Percentiles rank a stretch among this genome's conserved stretches.
phyloP scores from a whole-genome alignment of 345 rosid species.

The Cardiospermum halicacabum region DNA sequence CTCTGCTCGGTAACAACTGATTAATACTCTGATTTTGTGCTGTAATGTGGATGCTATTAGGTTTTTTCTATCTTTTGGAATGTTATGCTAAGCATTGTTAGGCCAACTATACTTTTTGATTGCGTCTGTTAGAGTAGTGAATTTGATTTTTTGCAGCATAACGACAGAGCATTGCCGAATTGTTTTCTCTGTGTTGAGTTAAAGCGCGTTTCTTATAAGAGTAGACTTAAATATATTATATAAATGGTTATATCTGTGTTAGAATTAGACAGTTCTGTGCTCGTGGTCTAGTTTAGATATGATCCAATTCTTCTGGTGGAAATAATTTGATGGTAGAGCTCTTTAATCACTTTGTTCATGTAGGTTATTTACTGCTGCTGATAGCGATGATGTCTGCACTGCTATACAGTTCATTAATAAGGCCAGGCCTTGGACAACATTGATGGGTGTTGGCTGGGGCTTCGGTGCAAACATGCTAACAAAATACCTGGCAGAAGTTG shows the following conservation, averaged over 20 bases:
- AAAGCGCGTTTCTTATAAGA: neutral
- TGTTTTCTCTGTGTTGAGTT: neutral
- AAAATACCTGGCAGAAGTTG: slow-evolving; percentile 83
- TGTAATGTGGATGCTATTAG: neutral
- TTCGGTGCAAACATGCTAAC: slow-evolving; percentile 91
- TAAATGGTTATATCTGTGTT: neutral
- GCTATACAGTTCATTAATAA: slow-evolving; percentile 66
- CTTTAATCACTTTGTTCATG: slow-evolving; percentile 35
- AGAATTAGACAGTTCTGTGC: neutral
- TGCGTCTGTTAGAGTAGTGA: neutral
- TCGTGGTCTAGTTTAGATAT: slow-evolving; percentile 1
- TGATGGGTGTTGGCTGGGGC: slow-evolving; percentile 84
- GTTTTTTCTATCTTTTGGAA: neutral
- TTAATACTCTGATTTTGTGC: neutral
- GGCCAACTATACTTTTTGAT: no score
- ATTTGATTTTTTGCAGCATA: neutral
- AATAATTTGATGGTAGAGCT: slow-evolving; percentile 29
- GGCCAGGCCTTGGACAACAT: slow-evolving; percentile 87
- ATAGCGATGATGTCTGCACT: slow-evolving; percentile 86
- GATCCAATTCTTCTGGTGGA: neutral
- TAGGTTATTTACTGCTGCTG: slow-evolving; percentile 98
- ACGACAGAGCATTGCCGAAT: no score
- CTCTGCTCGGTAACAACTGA: slow-evolving; percentile 56
- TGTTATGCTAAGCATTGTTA: neutral
- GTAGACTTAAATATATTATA: neutral